Evolutionary conservation across 2,329 filamentous ascomycete genomes (phyloP), one percentile per base, ranked within the genome.

Genomic region (Nothophaeocryptopus gaeumannii): DNA sequence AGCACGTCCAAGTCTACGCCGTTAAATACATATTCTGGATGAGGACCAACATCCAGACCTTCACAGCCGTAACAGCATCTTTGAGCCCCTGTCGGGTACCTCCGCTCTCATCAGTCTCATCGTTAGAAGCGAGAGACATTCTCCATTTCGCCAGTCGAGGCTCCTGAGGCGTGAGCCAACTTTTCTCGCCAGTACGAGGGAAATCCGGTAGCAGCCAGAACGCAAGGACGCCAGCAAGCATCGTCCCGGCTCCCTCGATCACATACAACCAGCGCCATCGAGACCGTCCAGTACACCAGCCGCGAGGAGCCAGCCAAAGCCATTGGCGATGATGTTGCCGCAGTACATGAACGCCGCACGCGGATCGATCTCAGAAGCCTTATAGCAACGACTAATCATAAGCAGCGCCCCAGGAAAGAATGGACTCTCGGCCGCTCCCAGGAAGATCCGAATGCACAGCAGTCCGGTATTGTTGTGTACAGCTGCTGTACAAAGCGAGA

Each of bases 301-400:
- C 3, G 51, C 48, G 9, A 50, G 36, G 42, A 59, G 56, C 10
- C 58, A 51, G 35, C 55, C 54, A 26, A 51, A 48, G 8, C 43
- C 51, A 41, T 51, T 51, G 1, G 39, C 49, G 9, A 52, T 55
- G 47, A 63, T 67, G 15, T 65, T 54, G 8, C 69, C 71, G 55
- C 36, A 39, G 14, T 53, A 53, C 31, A 53, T 26, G n/a, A 43
- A 32, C 0, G 50, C 50, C 2, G 48, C 44, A 5, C 45, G 45
- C 14, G 45, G 35, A 5, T 33, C 50, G 7, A 47, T 41, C 40
- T 53, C 50, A 16, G 32, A 40, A 26, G 45, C 39, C 30, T 47
- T 53, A 11, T 48, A 48, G 45, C 50, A 53, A 10, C 39, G 26
- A 31, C 33, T 45, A 14, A 53, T 31, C 14, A 48, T 48, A n/a